These are phyloP conservation scores for Penicillium salamii DNA, from an alignment of 495 filamentous ascomycete genomes.

Conservation along the genomic window DNA sequence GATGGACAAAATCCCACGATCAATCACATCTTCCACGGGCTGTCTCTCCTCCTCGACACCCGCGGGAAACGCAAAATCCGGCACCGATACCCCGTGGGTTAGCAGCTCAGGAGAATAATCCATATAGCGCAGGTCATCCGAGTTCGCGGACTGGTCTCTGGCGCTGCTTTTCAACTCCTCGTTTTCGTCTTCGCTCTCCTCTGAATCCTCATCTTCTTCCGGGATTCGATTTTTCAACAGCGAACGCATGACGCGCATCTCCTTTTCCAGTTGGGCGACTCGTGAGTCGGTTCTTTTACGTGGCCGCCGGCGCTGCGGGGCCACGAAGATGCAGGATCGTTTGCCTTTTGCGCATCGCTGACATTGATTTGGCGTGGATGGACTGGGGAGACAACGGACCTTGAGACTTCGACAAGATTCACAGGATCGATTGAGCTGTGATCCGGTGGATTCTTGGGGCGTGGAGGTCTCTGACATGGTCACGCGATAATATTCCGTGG, in stretches of 20 bases:
- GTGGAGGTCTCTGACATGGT: slow-evolving; percentile 34
- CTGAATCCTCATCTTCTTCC: slow-evolving; percentile 34
- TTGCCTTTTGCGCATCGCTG: slow-evolving; percentile 77
- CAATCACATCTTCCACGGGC: slow-evolving; percentile 39
- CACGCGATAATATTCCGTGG: slow-evolving; percentile 7
- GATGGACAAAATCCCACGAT: slow-evolving; percentile 45
- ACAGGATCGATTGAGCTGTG: slow-evolving; percentile 65
- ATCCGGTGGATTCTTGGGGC: slow-evolving; percentile 29
- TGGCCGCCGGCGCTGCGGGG: slow-evolving; percentile 73
- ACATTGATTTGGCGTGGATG: slow-evolving; percentile 58
- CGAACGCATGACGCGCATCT: slow-evolving; percentile 65
- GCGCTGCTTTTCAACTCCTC: slow-evolving; percentile 14
- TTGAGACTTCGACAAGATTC: slow-evolving; percentile 83
- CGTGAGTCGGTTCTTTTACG: slow-evolving; percentile 79
- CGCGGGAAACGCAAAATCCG: slow-evolving; percentile 16
- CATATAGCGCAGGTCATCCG: slow-evolving; percentile 20
- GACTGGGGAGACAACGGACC: slow-evolving; percentile 76
- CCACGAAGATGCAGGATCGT: slow-evolving; percentile 72
- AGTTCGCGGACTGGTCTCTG: slow-evolving; percentile 20
- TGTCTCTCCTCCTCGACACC: slow-evolving; percentile 14
- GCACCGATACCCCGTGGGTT: slow-evolving; percentile 16
- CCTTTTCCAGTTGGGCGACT: slow-evolving; percentile 85
- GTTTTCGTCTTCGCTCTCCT: slow-evolving; percentile 25
- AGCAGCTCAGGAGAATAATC: slow-evolving; percentile 30
- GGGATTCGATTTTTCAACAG: slow-evolving; percentile 38